Conservation (phyloP, 129 eudicot genomes). For the Ambrosia artemisiifolia region DNA sequence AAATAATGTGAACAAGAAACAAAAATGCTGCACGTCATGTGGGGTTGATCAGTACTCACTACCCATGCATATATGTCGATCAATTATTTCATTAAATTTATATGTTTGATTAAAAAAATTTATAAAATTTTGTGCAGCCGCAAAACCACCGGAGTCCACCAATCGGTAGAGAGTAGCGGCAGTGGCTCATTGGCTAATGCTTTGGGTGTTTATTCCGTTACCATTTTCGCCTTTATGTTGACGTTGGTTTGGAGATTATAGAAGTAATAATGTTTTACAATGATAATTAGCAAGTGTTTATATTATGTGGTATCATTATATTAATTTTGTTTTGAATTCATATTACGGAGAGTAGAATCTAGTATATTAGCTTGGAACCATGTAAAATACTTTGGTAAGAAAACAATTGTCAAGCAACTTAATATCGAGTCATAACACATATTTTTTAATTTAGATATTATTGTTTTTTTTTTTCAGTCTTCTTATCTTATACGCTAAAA, state of each 20-base stretch:
- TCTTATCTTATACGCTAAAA: not conserved
- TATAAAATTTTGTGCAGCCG: constrained; percentile 30
- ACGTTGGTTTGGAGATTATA: constrained; percentile 13
- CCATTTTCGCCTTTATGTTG: constrained; percentile 12
- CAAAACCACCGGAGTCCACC: constrained; percentile 26
- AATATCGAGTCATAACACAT: not conserved
- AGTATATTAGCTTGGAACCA: no score
- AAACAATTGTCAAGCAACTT: not conserved
- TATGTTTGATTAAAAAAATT: not conserved
- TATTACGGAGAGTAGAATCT: no score
- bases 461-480: not conserved
- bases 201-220: constrained; percentile 5
- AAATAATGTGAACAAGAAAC: not conserved
- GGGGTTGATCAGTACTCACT: not conserved
- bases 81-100: not conserved
- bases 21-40: constrained; percentile 10
- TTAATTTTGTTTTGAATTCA: no score
- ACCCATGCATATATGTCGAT: not conserved
- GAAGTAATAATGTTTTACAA: not conserved
- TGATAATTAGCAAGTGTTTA: not conserved
- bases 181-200: constrained; percentile 27
- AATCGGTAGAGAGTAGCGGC: constrained; percentile 26
- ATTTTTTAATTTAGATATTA: not conserved
- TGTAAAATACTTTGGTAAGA: not conserved
- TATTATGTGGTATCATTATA: not conserved